Conservation (phyloP, 2,329 filamentous ascomycete genomes). For the Trichoderma koningiopsis region DNA sequence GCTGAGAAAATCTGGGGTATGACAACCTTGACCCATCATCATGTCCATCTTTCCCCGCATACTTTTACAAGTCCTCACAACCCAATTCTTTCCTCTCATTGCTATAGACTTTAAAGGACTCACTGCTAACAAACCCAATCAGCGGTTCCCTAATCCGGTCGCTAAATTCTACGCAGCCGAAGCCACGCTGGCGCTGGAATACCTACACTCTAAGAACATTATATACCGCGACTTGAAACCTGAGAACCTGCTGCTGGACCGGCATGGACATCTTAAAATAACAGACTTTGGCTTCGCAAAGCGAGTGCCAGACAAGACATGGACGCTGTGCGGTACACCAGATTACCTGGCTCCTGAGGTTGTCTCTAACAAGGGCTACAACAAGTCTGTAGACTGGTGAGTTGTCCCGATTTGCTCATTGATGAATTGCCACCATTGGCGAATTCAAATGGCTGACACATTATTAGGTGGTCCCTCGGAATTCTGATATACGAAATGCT, state of each 20-base stretch:
- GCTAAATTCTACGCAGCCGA: conserved; percentile 99
- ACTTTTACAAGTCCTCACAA: background rate
- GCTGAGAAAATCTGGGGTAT: conserved; percentile 85
- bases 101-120: background rate
- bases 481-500: conserved; percentile 99
- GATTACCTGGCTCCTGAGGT: conserved; percentile 98
- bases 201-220: conserved; percentile 90
- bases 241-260: conserved; percentile 87
- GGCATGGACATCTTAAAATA: conserved; percentile 93
- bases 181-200: conserved; percentile 92
- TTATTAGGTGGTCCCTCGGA: conserved; percentile 90
- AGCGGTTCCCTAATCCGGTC: conserved; percentile 98
- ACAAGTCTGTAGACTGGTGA: conserved; percentile 98
- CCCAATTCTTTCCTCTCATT: background rate
- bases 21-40: conserved; percentile 35
- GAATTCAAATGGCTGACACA: conserved; percentile 10
- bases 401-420: conserved; percentile 39
- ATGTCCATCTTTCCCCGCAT: background rate
- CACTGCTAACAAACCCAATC: background rate
- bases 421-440: background rate
- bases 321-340: conserved; percentile 96
- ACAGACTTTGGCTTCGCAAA: conserved; percentile 99
- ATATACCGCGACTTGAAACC: conserved; percentile 98
- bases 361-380: conserved; percentile 98
- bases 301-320: conserved; percentile 97